These are phyloP conservation scores for Trichosporon sp. DNA, from an alignment of 1,284 basidiomycete species.

Conservation along the genomic window DNA sequence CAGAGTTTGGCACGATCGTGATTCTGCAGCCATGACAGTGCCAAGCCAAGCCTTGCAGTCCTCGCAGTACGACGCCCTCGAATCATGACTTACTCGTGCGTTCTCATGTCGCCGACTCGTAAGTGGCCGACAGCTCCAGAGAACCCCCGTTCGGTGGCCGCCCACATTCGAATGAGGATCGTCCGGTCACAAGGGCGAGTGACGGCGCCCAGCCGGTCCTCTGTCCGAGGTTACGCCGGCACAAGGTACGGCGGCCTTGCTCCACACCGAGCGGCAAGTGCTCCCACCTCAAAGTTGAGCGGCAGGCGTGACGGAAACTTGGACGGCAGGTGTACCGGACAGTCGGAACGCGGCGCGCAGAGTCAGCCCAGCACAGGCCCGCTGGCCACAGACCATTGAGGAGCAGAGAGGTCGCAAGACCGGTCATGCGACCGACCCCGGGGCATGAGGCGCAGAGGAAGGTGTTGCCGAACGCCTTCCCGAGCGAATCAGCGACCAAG, in stretches of 20 bases:
- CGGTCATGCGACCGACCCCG: not conserved
- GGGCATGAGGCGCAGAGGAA: no score
- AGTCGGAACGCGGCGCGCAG: no score
- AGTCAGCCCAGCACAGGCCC: no score
- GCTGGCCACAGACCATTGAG: not conserved
- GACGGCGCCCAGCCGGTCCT: not conserved
- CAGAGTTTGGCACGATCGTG: not conserved
- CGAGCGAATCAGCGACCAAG: no score
- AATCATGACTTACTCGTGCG: no score
- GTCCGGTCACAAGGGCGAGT: not conserved
- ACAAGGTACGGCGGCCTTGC: not conserved
- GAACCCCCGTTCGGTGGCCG: no score
- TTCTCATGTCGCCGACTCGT: not conserved
- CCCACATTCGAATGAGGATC: not conserved
- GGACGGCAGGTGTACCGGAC: no score
- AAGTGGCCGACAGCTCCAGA: not conserved
- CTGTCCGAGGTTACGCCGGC: not conserved
- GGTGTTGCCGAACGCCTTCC: no score
- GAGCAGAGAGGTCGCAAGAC: not conserved
- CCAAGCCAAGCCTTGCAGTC: not conserved
- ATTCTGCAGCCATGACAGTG: not conserved
- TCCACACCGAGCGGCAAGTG: not conserved
- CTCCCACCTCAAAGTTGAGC: no score
- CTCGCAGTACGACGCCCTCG: not conserved
- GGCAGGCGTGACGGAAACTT: no score